Evolutionary conservation across 805 yeast genomes (phyloP), one percentile per base, ranked within the genome.

Genomic region (Wickerhamomyces queroliae): DNA sequence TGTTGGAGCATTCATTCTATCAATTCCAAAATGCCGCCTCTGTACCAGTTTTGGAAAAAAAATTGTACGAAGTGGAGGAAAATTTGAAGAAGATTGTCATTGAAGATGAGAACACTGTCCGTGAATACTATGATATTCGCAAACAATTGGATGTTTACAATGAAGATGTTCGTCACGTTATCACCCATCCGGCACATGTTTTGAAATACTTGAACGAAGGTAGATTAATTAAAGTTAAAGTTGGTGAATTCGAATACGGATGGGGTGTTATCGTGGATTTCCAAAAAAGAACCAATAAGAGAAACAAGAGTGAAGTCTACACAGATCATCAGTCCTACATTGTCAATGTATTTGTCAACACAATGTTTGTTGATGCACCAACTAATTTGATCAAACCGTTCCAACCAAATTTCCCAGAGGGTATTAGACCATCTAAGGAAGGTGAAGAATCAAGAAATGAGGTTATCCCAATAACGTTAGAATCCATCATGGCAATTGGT

Each of bases 1-100:
- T 93, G 97, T 72, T 93, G 48, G 95, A 89, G 59, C 76, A 83
- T 51, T 91, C 99, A 2, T 93, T 93, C 56, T 93, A 69, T 66
- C 99, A 93, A 62, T 95, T 90, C 60, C 99, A 93, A 61, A 91
- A 86, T 58, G 87, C 91, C 9, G 77, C 91, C 13, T 78, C 95
- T 19, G 95, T 95, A 12, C 99, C 99, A 2, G 67, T 72, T 15
- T 69, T 93, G 68, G 95, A 89, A 53, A 70, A 69, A 41, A 72
- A 84, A 47, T 64, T 85, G 18, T 63, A 64, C n/a, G 76, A 70
- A 26, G 61, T 82, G 48, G 72, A 76, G 27, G 62, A 61, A 5
- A 65, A 80, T 47, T 63, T 71, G 22, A 70, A 73, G 8, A 54
- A 53, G 0, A 67, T 83, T 24, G 62, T 63, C 13, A 71, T 93